Evolutionary conservation across 805 yeast genomes (phyloP), one percentile per base, ranked within the genome.

Genomic region (Dipodascus albidus): DNA sequence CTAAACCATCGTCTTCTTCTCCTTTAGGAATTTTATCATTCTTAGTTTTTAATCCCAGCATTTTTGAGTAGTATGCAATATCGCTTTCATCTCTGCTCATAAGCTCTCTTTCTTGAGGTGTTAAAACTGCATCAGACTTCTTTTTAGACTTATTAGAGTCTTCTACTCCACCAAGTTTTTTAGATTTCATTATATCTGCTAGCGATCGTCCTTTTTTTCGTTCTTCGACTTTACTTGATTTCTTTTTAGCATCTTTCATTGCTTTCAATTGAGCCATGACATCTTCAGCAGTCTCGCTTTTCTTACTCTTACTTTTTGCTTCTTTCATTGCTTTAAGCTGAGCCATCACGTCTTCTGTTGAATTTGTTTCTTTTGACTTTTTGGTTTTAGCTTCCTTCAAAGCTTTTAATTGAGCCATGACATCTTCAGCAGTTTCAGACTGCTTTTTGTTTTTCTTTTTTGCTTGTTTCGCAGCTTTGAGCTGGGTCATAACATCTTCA

Each of bases 61-160:
- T 83, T 57, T 83, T 84, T 2, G 96, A 90, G 65, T 88, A 90
- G 63, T 83, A 87, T 47, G 77, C 80, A 69, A 86, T 82, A 52
- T 90, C 96, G 54, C 79, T 82, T 55, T 87, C 95, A 59, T 86
- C 95, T 57, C 76, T 74, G 50, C 70, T 69, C 59, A 78, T 62
- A 33, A 75, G 67, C 3, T 76, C 78, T 38, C 72, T 71, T 38
- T 81, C 82, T 2, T 74, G 73, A 1, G 52, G 54, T 53, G 52
- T 56, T 51, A 42, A 57, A 21, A 44, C 17, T 23, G 48, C 44
- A 38, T 38, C n/a, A 8, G 44, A 38, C n/a, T 38, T 38, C 21
- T 53, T 54, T n/a, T 52, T 57, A 31, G 54, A 56, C 47, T 54
- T 50, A n/a, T 51, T n/a, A 3, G 17, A 15, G 47, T 19, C 50